Base-by-base conservation (phyloP, 345 rosid genomes). In the Erodium maritimum region DNA sequence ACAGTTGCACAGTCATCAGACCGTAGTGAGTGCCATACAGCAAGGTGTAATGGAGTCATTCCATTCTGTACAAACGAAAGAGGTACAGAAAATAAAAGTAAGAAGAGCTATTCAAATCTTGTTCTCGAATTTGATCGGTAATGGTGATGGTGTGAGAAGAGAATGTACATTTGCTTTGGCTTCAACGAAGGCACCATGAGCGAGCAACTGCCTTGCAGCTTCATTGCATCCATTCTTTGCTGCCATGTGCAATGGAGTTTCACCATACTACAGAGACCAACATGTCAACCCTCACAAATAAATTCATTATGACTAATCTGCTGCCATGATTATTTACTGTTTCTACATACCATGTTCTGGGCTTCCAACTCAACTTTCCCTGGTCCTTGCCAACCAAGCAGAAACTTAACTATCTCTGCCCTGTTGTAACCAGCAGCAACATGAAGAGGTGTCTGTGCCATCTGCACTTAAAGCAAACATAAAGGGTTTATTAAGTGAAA, bases 231-330 rank as follows among this genome's bases (percentile, higher is more conserved):
- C 99, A 57, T 87, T 94, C 86, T 94, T 94, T 23, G 96, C 95
- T 21, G 96, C 97, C 97, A 94, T 94, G 72, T 94, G 99, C 81
- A 94, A 77, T 10, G 99, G 97, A 72, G 97, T 94, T 73, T 94
- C 99, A 60, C 99, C 99, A 68, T 87, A 90, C 99, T 94, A 70
- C 69, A 76, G 66, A 20, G 55, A 21, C 22, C 52, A 51, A 50
- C 17, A 52, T 17, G 59, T 4, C 50, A 22, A 22, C 58, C 58
- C 57, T 54, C 42, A 61, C 4, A 3, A 29, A 29, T 29, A 6
- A 29, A 29, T 45, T 45, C 63, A 62, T 22, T 29, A 29, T 29
- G 9, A 29, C 37, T 29, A 29, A 29, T 29, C 9, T 29, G 37
- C 37, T 29, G n/a, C n/a, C n/a, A n/a, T 11, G 37, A 29, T 29